Percentiles rank a stretch among this genome's conserved stretches.
Evolutionary conservation across 73 alveolate genomes (phyloP).

Genomic region (Paramecium biaurelia): DNA sequence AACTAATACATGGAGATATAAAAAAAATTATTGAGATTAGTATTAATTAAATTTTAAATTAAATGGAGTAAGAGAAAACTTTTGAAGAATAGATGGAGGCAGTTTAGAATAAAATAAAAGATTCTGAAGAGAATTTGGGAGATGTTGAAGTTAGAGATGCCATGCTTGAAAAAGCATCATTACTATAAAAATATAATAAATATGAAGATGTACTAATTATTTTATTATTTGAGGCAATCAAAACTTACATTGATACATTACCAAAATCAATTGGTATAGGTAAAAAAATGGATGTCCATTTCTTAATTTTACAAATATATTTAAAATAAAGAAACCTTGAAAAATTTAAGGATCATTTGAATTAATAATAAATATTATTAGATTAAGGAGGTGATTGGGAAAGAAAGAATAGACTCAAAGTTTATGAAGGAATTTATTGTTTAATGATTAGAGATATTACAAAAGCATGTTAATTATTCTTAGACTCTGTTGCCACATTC

Average conservation of each 20-base stretch:
- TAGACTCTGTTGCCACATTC: conserved; percentile 90
- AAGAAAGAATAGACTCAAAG: conserved; percentile 89
- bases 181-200: conserved; percentile 67
- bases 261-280: conserved; percentile 74
- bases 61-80: conserved; percentile 20
- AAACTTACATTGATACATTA: conserved; percentile 68
- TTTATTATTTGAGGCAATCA: conserved; percentile 43
- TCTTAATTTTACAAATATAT: conserved; percentile 74
- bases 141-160: conserved; percentile 85
- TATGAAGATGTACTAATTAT: conserved; percentile 62
- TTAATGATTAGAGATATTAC: conserved; percentile 80
- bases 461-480: conserved; percentile 83
- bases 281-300: conserved; percentile 81
- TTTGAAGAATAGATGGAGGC: conserved; percentile 70
- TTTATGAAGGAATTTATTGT: conserved; percentile 90
- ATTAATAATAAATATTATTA: conserved; percentile 62
- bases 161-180: conserved; percentile 74
- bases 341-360: conserved; percentile 69
- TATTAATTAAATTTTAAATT: background rate
- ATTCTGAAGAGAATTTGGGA: conserved; percentile 67
- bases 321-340: conserved; percentile 67
- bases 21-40: conserved; percentile 1
- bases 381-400: conserved; percentile 97
- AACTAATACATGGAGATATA: background rate
- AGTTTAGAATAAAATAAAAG: conserved; percentile 69